Evolutionary conservation across 495 filamentous ascomycete species (phyloP).

Genomic region (Tuber borchii): DNA sequence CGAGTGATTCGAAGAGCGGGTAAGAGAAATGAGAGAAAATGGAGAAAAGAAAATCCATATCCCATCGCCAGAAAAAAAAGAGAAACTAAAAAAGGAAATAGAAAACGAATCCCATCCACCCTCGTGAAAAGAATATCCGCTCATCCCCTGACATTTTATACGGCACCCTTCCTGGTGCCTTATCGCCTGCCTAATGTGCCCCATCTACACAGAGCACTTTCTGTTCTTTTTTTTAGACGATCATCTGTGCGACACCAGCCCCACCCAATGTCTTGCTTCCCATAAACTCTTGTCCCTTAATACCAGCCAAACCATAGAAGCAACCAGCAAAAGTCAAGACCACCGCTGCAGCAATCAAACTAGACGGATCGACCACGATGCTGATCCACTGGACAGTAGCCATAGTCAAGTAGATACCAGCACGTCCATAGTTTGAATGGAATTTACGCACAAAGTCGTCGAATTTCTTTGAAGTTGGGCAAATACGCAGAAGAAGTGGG

Average conservation of each 20-base stretch:
- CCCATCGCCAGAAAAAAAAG: constrained; percentile 20
- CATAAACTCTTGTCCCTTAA: constrained; percentile 90
- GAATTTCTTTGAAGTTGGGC: constrained; percentile 84
- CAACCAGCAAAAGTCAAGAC: constrained; percentile 66
- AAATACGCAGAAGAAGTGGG: constrained; percentile 92
- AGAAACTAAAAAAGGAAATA: constrained; percentile 19
- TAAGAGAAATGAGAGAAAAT: constrained; percentile 4
- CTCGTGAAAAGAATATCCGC: constrained; percentile 6
- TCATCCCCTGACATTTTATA: constrained; percentile 10
- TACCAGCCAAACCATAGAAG: constrained; percentile 76
- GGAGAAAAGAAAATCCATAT: constrained; percentile 20
- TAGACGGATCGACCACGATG: constrained; percentile 51
- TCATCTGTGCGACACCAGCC: constrained; percentile 94
- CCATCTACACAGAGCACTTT: constrained; percentile 4
- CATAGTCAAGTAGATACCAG: constrained; percentile 78
- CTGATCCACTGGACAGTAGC: constrained; percentile 77
- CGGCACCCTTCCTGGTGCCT: neutral
- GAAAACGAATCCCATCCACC: constrained; percentile 17
- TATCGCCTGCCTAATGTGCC: neutral
- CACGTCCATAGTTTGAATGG: constrained; percentile 94
- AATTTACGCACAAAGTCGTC: constrained; percentile 85
- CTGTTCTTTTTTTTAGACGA: constrained; percentile 59
- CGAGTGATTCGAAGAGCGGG: neutral
- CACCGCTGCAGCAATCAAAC: constrained; percentile 79
- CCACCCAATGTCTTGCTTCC: constrained; percentile 96